Base-by-base conservation (phyloP, 2,329 filamentous ascomycete species). In the Periconia digitata region DNA sequence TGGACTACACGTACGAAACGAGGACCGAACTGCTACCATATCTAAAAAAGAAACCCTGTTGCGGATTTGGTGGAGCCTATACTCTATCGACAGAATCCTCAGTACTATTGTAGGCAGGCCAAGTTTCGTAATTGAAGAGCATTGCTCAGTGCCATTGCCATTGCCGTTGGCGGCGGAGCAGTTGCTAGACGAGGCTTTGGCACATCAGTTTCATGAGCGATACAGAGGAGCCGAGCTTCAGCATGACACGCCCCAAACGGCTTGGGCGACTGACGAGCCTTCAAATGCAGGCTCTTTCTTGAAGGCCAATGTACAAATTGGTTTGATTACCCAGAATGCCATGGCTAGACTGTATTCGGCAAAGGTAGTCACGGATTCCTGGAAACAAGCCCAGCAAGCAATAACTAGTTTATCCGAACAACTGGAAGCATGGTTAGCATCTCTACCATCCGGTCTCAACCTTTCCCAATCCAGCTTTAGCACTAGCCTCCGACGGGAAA, bases 61-160 rank as follows among this genome's bases (percentile, higher is more conserved):
- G 15, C 66, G 64, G 8, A 64, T 67, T 8, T 76, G 73, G 73
- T 32, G 27, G 27, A 15, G 8, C 8, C 27, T 64, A 18, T 32
- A 32, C 27, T 32, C 27, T 32, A 8, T 72, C 23, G 73, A 75
- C 43, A 63, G 66, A 23, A 51, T 72, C 3, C 53, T 74, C 2
- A 65, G 65, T 15, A 58, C 69, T 7, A 65, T 74, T 21, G 73
- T 69, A 4, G 73, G 73, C 1, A 66, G 72, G 13, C 69, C 73
- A 23, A 67, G 66, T 8, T 62, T 66, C 1, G 59, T 74, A 29
- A 54, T 55, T 3, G 56, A 64, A 40, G 60, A 63, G 36, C 62
- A 71, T 38, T 71, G 65, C 43, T 71, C 68, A 3, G 43, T 54
- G 2, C 44, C 54, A 13, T 29, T 56, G 16, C 48, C 59, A 16